Evolutionary conservation across 495 filamentous ascomycete species (phyloP).

Genomic region (Daldinia vernicosa): DNA sequence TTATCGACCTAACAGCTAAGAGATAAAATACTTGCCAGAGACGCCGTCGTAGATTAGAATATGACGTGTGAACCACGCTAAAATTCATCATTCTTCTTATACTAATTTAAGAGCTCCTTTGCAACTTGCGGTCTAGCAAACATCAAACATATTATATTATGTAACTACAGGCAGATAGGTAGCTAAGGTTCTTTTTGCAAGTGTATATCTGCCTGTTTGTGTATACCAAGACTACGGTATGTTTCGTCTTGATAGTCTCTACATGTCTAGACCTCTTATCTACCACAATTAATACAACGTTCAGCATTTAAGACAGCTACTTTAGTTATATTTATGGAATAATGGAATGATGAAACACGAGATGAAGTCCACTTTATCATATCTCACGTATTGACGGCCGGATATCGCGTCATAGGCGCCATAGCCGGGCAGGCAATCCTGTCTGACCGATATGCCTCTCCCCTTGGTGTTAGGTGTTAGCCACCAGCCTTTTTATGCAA

Average conservation of each 20-base stretch:
- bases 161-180: too few species aligned
- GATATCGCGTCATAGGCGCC: constrained; percentile 35
- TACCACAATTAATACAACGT: not conserved
- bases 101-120: not conserved
- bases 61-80: constrained; percentile 31
- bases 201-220: not conserved
- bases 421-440: constrained; percentile 5
- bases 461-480: constrained; percentile 24
- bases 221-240: not conserved
- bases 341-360: constrained; percentile 9
- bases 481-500: constrained; percentile 23
- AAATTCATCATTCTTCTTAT: constrained; percentile 24
- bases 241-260: constrained; percentile 5
- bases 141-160: constrained; percentile 9
- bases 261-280: not conserved
- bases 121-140: constrained; percentile 6
- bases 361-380: constrained; percentile 28
- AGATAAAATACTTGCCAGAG: not conserved
- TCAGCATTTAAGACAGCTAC: not conserved
- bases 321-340: constrained; percentile 7
- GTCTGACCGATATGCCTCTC: constrained; percentile 18
- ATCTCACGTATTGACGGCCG: constrained; percentile 34
- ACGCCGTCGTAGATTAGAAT: not conserved
- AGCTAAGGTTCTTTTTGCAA: not conserved
- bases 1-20: not conserved